Evolutionary conservation across 768 basidiomycete genomes (phyloP).

Genomic region (Boletus rufocinnamomeus): DNA sequence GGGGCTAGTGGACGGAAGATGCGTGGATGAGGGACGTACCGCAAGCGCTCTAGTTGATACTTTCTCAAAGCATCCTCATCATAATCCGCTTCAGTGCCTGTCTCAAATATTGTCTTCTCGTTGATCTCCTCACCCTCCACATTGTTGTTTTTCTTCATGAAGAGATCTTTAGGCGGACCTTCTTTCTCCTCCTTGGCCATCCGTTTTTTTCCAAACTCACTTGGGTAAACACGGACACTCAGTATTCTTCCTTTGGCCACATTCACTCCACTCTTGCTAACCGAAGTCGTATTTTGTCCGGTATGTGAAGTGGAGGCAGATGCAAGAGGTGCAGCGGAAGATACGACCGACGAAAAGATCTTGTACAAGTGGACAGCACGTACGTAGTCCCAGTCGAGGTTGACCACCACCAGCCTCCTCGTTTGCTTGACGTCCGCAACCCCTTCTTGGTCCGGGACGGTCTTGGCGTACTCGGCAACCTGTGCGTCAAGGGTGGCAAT

Average conservation of each 20-base stretch:
- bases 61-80: slow-evolving; percentile 85
- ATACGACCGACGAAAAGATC: slow-evolving; percentile 86
- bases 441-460: slow-evolving; percentile 47
- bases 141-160: slow-evolving; percentile 52
- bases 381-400: slow-evolving; percentile 98
- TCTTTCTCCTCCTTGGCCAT: slow-evolving; percentile 86
- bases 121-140: slow-evolving; percentile 57
- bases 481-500: slow-evolving; percentile 75
- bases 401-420: slow-evolving; percentile 82
- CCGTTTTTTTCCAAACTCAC: slow-evolving; percentile 87
- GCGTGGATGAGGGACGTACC: slow-evolving; percentile 50
- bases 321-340: slow-evolving; percentile 51
- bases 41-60: slow-evolving; percentile 90
- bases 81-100: slow-evolving; percentile 74
- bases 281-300: slow-evolving; percentile 17
- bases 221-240: slow-evolving; percentile 86
- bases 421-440: slow-evolving; percentile 50
- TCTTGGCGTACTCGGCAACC: slow-evolving; percentile 58
- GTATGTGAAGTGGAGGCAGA: slow-evolving; percentile 28
- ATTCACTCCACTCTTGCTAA: slow-evolving; percentile 6
- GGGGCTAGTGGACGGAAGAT: not conserved
- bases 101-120: slow-evolving; percentile 63
- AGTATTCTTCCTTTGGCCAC: slow-evolving; percentile 67
- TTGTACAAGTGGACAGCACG: slow-evolving; percentile 88
- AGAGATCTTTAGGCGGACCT: slow-evolving; percentile 86